Percentiles rank a stretch among this genome's conserved stretches.
These are phyloP conservation scores for Polyplosphaeria fusca DNA, from an alignment of 495 filamentous ascomycete genomes.

Conservation along the genomic window DNA sequence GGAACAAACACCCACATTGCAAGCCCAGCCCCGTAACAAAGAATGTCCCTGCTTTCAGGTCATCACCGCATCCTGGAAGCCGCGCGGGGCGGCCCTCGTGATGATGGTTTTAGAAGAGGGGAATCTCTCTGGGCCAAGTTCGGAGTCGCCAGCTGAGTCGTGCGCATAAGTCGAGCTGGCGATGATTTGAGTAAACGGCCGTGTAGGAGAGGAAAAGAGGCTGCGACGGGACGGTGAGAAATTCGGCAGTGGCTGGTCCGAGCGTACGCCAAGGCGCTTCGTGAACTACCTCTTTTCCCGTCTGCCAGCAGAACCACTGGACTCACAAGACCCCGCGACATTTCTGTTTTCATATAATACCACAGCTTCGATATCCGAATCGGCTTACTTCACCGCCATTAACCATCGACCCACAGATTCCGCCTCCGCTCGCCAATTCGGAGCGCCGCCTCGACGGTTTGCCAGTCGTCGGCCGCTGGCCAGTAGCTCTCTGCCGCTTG, in stretches of 20 bases:
- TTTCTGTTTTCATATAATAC: too few species aligned
- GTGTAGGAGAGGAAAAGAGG: constrained; percentile 49
- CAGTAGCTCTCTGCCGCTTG: constrained; percentile 27
- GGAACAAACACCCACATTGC: background rate
- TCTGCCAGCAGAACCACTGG: constrained; percentile 13
- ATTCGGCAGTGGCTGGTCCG: background rate
- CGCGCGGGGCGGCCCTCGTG: constrained; percentile 73
- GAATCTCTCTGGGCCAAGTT: constrained; percentile 77
- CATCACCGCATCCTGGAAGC: constrained; percentile 98
- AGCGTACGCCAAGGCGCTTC: constrained; percentile 1
- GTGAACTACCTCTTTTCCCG: constrained; percentile 2
- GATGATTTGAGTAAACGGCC: constrained; percentile 97
- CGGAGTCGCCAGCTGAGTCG: constrained; percentile 80
- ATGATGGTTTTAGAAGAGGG: constrained; percentile 98
- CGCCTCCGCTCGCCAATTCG: too few species aligned
- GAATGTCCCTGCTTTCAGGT: constrained; percentile 85
- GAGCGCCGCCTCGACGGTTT: too few species aligned
- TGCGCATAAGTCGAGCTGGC: constrained; percentile 57
- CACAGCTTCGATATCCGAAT: too few species aligned
- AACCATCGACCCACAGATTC: too few species aligned
- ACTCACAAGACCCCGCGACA: too few species aligned
- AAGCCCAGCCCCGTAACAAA: constrained; percentile 20
- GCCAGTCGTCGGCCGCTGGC: too few species aligned
- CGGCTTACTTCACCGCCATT: too few species aligned
- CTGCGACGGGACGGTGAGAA: background rate